These are phyloP conservation scores for Fusarium sterilihyphosum DNA, from an alignment of 2,329 filamentous ascomycete species.

Conservation along the genomic window DNA sequence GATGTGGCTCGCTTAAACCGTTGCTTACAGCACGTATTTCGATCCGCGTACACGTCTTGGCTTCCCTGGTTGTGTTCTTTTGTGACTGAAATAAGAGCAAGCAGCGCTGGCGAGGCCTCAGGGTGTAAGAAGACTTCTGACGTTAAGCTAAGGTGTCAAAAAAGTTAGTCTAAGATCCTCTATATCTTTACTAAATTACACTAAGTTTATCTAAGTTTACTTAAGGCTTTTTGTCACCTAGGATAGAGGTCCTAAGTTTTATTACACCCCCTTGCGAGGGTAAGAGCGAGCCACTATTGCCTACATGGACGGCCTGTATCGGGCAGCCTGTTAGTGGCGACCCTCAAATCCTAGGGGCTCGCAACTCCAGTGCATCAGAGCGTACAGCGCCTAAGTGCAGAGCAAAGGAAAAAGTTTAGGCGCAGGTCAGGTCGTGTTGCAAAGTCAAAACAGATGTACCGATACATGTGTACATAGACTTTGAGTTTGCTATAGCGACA, in stretches of 20 bases:
- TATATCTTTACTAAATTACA: no score
- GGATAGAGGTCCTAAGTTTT: no score
- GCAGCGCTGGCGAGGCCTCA: neutral
- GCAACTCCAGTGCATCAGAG: conserved; percentile 4
- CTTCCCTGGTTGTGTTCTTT: neutral
- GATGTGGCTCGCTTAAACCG: neutral
- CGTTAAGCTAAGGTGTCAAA: no score
- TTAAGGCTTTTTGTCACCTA: no score
- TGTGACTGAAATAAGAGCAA: neutral
- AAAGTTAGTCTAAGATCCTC: no score
- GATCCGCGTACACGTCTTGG: neutral
- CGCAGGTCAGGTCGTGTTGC: conserved; percentile 10
- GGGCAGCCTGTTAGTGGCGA: conserved; percentile 35
- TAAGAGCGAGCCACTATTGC: neutral
- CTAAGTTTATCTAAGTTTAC: no score
- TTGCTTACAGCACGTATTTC: neutral
- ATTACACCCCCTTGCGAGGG: no score
- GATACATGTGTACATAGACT: conserved; percentile 36
- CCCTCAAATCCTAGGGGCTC: conserved; percentile 16
- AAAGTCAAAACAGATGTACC: conserved; percentile 9
- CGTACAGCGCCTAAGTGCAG: conserved; percentile 1
- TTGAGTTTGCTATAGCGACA: conserved; percentile 48
- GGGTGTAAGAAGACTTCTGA: no score
- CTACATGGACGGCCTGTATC: conserved; percentile 2
- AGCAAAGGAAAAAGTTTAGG: neutral